phyloP scores from a whole-genome alignment of 495 filamentous ascomycete species.

The Thozetella sp. region DNA sequence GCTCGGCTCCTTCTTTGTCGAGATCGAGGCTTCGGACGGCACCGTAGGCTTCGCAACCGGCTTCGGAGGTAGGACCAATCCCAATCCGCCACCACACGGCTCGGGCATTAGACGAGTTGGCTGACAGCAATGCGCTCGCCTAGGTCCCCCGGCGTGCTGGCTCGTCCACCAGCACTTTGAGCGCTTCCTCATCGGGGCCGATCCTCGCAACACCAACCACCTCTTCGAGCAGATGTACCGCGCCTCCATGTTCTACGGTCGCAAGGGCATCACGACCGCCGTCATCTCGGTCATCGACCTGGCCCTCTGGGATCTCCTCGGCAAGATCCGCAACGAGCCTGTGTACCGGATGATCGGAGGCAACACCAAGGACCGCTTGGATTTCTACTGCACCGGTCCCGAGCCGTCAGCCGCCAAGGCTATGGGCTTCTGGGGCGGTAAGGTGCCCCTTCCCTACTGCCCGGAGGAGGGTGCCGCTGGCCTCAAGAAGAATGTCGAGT shows the following conservation, averaged over 20 bases:
- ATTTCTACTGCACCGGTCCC: conserved; percentile 95
- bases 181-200: conserved; percentile 84
- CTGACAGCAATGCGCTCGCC: conserved; percentile 7
- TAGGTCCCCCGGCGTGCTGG: conserved; percentile 87
- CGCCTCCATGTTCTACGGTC: conserved; percentile 91
- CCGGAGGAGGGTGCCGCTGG: conserved; percentile 83
- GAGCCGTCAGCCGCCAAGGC: conserved; percentile 75
- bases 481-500: conserved; percentile 85
- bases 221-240: conserved; percentile 97
- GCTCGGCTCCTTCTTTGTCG: conserved; percentile 89
- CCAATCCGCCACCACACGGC: background rate
- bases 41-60: conserved; percentile 91
- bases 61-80: conserved; percentile 71
- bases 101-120: background rate
- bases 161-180: conserved; percentile 88
- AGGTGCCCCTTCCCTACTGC: conserved; percentile 85
- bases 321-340: conserved; percentile 87
- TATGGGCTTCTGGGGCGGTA: conserved; percentile 86
- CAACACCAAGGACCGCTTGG: conserved; percentile 72
- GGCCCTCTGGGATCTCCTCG: conserved; percentile 87
- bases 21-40: conserved; percentile 85
- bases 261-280: conserved; percentile 86
- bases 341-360: conserved; percentile 95
- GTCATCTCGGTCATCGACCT: conserved; percentile 93
- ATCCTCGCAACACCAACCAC: conserved; percentile 85